Evolutionary conservation across 1,284 basidiomycete species (phyloP), one percentile per base, ranked within the genome.

Genomic region (Tetrapyrgos nigripes): DNA sequence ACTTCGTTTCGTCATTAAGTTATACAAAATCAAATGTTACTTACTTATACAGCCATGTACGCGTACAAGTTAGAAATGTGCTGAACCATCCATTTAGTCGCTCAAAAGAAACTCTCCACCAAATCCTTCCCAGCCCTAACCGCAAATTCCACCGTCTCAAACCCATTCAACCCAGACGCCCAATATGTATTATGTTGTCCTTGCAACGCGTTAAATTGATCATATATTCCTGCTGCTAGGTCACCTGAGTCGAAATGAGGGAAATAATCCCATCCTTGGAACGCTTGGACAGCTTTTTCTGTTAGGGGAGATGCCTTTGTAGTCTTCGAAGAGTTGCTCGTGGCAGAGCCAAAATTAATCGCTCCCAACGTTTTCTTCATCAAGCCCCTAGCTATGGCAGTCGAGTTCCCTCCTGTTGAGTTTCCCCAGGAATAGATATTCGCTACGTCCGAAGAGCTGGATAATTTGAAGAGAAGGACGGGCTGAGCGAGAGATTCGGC

Each of bases 101-200:
- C n/a, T 40, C 33, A 52, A 23, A 52, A 52, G 24, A 37, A 53
- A 4, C n/a, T 53, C 4, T n/a, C 57, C 8, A 59, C 57, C 5
- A 59, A 28, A 43, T 59, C 57, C 21, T 59, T 59, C 19, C 46
- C 57, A n/a, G 57, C 46, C n/a, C 53, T 17, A n/a, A 59, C 47
- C 3, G 48, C 57, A 53, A 33, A 43, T 29, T 59, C 57, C 3
- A 59, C 52, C 8, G 40, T 50, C 48, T 59, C 57, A 23, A 59
- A 59, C 26, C 57, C 27, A 26, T 59, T 53, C 52, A 59, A 45
- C 19, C 52, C 57, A 35, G 52, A 54, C 1, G 52, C 43, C 37
- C 48, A 59, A 44, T 46, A 59, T 17, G 57, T 59, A 17, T 50
- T 50, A 10, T 45, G 40, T 29, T 59, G 29, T 11, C 57, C 57